Evolutionary conservation across 345 rosid genomes (phyloP).

Genomic region (Murraya koenigii): DNA sequence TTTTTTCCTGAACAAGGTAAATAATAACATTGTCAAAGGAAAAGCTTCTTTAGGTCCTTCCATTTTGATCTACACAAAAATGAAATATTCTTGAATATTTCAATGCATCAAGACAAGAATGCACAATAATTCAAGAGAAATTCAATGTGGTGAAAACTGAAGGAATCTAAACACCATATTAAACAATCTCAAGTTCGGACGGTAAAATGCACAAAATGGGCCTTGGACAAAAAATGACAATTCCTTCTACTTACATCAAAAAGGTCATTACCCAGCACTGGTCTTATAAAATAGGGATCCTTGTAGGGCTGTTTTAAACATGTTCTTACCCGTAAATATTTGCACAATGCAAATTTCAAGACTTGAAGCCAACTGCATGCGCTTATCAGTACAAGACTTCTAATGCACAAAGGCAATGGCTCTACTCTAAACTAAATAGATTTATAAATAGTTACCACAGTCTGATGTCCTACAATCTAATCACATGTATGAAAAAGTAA

Average conservation of each 20-base stretch:
- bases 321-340: no score
- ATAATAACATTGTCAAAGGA: neutral
- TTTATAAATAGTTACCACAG: neutral
- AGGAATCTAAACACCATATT: neutral
- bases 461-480: neutral
- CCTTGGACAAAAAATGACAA: neutral
- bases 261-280: neutral
- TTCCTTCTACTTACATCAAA: neutral
- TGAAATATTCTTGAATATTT: neutral
- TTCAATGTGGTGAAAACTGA: neutral
- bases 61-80: neutral
- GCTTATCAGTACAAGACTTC: neutral
- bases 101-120: neutral
- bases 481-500: neutral
- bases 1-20: slow-evolving; percentile 53
- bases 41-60: neutral
- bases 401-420: neutral
- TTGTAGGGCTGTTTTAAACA: neutral
- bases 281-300: neutral
- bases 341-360: neutral
- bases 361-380: neutral
- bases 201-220: neutral
- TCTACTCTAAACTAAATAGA: neutral
- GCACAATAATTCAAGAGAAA: neutral
- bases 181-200: neutral